These are phyloP conservation scores for Rhizopogon sp. DNA, from an alignment of 768 basidiomycete genomes.

Conservation along the genomic window DNA sequence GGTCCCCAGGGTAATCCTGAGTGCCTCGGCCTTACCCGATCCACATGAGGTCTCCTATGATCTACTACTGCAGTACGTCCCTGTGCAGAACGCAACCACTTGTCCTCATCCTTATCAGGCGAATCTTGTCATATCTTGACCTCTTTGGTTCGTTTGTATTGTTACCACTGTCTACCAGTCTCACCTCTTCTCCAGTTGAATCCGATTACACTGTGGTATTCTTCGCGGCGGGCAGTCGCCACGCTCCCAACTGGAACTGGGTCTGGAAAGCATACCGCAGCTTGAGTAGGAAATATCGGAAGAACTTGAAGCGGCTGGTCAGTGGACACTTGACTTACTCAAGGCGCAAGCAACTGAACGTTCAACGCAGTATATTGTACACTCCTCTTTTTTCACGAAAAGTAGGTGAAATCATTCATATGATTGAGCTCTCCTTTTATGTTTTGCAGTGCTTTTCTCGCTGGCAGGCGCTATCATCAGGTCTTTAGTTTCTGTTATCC, in stretches of 20 bases:
- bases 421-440: not conserved
- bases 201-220: slow-evolving; percentile 87
- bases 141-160: slow-evolving; percentile 57
- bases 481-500: slow-evolving; percentile 28
- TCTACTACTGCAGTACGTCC: slow-evolving; percentile 61
- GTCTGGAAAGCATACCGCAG: slow-evolving; percentile 87
- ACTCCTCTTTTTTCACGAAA: slow-evolving; percentile 85
- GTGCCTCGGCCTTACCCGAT: slow-evolving; percentile 80
- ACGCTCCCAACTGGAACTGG: slow-evolving; percentile 85
- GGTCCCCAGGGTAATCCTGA: slow-evolving; percentile 69
- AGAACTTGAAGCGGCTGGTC: slow-evolving; percentile 81
- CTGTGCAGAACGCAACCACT: slow-evolving; percentile 4
- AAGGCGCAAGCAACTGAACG: not conserved
- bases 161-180: not conserved
- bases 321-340: slow-evolving; percentile 21
- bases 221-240: slow-evolving; percentile 72
- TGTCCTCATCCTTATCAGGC: slow-evolving; percentile 35
- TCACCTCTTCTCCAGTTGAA: slow-evolving; percentile 51
- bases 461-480: slow-evolving; percentile 85
- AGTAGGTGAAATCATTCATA: slow-evolving; percentile 39
- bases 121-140: slow-evolving; percentile 74
- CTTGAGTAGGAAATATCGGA: slow-evolving; percentile 77
- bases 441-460: slow-evolving; percentile 72
- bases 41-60: slow-evolving; percentile 75
- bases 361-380: slow-evolving; percentile 66